Conservation (phyloP, 2,329 filamentous ascomycete species). For the Xylaria sp. region DNA sequence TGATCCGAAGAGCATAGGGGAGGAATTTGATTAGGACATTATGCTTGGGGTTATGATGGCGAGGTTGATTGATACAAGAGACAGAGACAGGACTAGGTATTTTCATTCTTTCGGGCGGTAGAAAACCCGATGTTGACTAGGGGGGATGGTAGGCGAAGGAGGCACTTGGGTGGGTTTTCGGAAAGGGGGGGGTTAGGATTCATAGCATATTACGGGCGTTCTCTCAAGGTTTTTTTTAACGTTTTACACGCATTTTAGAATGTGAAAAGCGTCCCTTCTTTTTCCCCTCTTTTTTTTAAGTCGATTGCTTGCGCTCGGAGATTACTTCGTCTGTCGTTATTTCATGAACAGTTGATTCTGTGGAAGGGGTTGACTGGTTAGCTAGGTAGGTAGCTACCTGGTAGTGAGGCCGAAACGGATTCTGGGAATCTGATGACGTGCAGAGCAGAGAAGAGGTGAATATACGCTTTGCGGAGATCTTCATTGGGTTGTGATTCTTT, state of each 20-base stretch:
- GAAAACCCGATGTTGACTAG: neutral
- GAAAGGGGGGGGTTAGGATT: neutral
- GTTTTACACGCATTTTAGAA: neutral
- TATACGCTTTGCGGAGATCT: too few relatives aligned
- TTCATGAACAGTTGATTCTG: neutral
- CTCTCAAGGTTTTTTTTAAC: neutral
- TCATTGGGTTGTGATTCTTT: too few relatives aligned
- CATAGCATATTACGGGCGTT: neutral
- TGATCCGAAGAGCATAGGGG: neutral
- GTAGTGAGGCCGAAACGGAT: too few relatives aligned
- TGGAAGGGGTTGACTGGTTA: neutral
- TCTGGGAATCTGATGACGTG: too few relatives aligned
- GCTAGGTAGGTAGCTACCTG: too few relatives aligned
- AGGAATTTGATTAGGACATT: neutral
- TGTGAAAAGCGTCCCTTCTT: neutral
- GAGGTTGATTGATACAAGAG: neutral
- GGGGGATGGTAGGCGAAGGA: too few relatives aligned
- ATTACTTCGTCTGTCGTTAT: neutral
- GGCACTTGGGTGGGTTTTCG: too few relatives aligned
- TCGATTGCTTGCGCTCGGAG: neutral
- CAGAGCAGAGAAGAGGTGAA: too few relatives aligned
- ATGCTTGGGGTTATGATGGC: slow-evolving; percentile 7
- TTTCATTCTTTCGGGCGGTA: neutral
- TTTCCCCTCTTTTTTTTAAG: neutral
- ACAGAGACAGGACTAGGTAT: slow-evolving; percentile 5